Base-by-base conservation (phyloP, 1,139 yeast species). In the Pichia sp. region DNA sequence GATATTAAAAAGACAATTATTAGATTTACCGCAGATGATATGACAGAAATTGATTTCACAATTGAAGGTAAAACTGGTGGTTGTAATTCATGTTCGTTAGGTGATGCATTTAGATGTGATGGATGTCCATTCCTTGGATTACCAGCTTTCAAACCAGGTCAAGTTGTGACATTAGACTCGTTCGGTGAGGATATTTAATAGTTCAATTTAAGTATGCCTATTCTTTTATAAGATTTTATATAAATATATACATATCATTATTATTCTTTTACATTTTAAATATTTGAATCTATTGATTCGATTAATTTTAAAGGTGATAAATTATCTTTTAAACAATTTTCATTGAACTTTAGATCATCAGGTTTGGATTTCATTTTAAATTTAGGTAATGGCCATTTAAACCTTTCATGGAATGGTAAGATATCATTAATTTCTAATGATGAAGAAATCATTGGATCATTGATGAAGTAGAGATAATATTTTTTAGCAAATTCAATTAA, bases 91-190 rank as follows among this genome's bases (percentile, higher is more conserved):
- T 91, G 99, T 67, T 81, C 97, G 0, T 71, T 91, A 43, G 98
- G 99, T 31, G 98, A 91, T 62, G 98, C 98, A 0, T 91, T 91
- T 67, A 71, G 99, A 57, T 91, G 99, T 63, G 95, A 89, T 54
- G 96, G 97, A 3, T 91, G 99, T 64, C 99, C 98, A 34, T 93
- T 79, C 63, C 68, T 91, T 52, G 98, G 99, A 0, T 71, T 93
- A 43, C 98, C 99, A 9, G 96, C 98, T 5, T 91, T 91, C 72
- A 88, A 86, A 66, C 97, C 97, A 0, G 98, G 98, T 38, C 94
- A 91, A 64, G 81, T 68, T 15, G 64, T 75, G 28, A 71, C 75
- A 6, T 62, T 75, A 42, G 78, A 71, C 49, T 63, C 68, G 31
- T 68, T 74, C 51, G 79, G 74, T 37, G 79, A 74, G 46, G 65